Evolutionary conservation across 225 moss, liverwort and hornwort species (phyloP), one percentile per base, ranked within the genome.

Genomic region (Bryoerythrophyllum caledonicum): DNA sequence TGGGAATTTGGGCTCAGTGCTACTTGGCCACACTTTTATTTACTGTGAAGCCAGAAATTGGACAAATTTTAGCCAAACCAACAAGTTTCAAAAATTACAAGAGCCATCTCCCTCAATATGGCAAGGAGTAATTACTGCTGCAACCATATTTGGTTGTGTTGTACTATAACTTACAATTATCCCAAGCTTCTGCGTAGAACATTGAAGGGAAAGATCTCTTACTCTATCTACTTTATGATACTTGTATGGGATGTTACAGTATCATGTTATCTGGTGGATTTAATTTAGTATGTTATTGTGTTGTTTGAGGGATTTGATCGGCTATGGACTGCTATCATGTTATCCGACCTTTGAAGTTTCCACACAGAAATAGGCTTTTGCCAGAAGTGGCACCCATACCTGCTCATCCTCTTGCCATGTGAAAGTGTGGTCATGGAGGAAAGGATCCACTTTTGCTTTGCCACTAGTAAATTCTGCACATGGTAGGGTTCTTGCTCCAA

Each of bases 341-440:
- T 2, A 19, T 53, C 21, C 23, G 67, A 41, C 25, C 41, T 11
- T 43, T 53, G 19, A 19, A 34, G 30, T 24, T 61, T 30, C 35
- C 49, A 19, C 27, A 21, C 58, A 7, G 8, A 76, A 58, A 65
- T 24, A 3, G 0, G 48, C 1, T 19, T 6, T 0, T 0, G 0
- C 2, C 28, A 46, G n/a, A 55, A 63, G 26, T 40, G 16, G 40
- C 67, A 60, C 40, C 73, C 28, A 51, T 79, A 74, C 44, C 16
- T 56, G 34, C 35, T 67, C 60, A 60, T 67, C 44, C 6, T 53
- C 68, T 23, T 13, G 7, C 34, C 52, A 64, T 24, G 32, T 26
- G 15, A 78, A 20, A 65, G 26, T 14, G 37, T 10, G 20, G 46
- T 6, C 4, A 0, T 23, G 54, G 37, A 10, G 27, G 32, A 46